phyloP scores from a whole-genome alignment of 2,329 filamentous ascomycete genomes.

The Cladorrhinum sp. region DNA sequence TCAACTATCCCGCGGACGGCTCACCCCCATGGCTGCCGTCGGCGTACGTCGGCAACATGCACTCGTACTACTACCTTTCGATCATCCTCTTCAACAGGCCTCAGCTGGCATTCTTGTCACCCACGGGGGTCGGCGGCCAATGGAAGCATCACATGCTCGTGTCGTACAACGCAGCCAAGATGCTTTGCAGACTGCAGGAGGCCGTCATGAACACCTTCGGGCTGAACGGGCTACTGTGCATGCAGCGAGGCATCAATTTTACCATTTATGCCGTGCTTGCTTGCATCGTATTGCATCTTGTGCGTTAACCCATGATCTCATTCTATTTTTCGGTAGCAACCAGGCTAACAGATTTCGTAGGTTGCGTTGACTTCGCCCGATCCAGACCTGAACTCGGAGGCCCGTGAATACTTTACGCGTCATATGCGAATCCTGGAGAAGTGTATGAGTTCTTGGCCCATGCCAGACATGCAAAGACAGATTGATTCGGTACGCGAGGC shows the following conservation, averaged over 20 bases:
- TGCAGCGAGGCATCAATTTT: slow-evolving; percentile 93
- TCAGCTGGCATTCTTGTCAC: slow-evolving; percentile 75
- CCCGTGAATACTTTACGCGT: slow-evolving; percentile 82
- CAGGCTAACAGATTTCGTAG: slow-evolving; percentile 44
- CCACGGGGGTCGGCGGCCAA: slow-evolving; percentile 63
- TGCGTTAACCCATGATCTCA: slow-evolving; percentile 46
- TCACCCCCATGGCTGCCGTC: slow-evolving; percentile 81
- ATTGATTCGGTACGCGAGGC: slow-evolving; percentile 86
- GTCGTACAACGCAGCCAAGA: slow-evolving; percentile 81
- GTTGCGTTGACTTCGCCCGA: slow-evolving; percentile 92
- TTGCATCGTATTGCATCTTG: slow-evolving; percentile 89
- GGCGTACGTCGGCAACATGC: slow-evolving; percentile 84
- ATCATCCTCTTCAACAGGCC: slow-evolving; percentile 86
- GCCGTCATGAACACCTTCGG: slow-evolving; percentile 74
- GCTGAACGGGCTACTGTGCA: slow-evolving; percentile 77
- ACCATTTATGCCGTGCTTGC: slow-evolving; percentile 90
- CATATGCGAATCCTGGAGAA: slow-evolving; percentile 93
- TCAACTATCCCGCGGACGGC: slow-evolving; percentile 74
- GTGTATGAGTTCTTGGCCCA: slow-evolving; percentile 78
- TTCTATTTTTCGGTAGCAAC: background rate
- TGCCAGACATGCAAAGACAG: slow-evolving; percentile 85
- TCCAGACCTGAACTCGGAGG: slow-evolving; percentile 78
- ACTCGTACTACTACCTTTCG: slow-evolving; percentile 82
- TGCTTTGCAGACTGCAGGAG: slow-evolving; percentile 82
- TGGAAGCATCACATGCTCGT: slow-evolving; percentile 89